Conservation (phyloP, 2,329 filamentous ascomycete genomes). For the Pseudodiploospora longispora region DNA sequence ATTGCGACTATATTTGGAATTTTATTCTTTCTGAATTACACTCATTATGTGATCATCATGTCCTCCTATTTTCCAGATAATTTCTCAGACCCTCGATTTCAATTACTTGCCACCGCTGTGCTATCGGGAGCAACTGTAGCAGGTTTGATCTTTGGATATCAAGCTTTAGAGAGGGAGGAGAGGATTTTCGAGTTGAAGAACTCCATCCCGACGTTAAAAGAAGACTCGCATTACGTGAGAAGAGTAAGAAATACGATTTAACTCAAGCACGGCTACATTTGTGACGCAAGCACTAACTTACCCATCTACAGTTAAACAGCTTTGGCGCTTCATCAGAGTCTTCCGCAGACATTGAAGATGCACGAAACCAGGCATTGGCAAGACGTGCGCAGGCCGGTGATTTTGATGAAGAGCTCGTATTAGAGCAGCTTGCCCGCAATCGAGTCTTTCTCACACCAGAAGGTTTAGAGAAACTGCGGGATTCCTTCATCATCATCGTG, state of each 20-base stretch:
- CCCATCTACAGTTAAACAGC: slow-evolving; percentile 44
- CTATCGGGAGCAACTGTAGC: slow-evolving; percentile 54
- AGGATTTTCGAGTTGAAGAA: slow-evolving; percentile 49
- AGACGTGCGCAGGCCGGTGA: slow-evolving; percentile 53
- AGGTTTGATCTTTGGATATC: slow-evolving; percentile 53
- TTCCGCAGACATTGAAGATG: slow-evolving; percentile 50
- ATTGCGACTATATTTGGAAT: background rate
- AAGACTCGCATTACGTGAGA: slow-evolving; percentile 12
- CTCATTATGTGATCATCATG: slow-evolving; percentile 23
- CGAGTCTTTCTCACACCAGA: slow-evolving; percentile 80
- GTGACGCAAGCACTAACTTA: background rate
- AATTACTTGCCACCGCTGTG: slow-evolving; percentile 64
- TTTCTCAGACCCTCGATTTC: slow-evolving; percentile 40
- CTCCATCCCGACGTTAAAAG: slow-evolving; percentile 40
- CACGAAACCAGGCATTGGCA: slow-evolving; percentile 50
- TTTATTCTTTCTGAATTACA: background rate
- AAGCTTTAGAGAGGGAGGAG: slow-evolving; percentile 48
- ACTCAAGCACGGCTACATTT: too few relatives aligned
- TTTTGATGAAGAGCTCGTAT: slow-evolving; percentile 71
- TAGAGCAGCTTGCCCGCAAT: slow-evolving; percentile 91
- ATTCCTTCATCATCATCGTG: slow-evolving; percentile 79
- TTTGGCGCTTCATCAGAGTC: slow-evolving; percentile 46
- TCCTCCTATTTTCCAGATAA: slow-evolving; percentile 36
- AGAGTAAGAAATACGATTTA: slow-evolving; percentile 12
- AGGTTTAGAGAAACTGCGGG: slow-evolving; percentile 71